Percentiles rank a stretch among this genome's conserved stretches.
phyloP scores from a whole-genome alignment of 768 basidiomycete genomes.

The Jaapia argillacea region DNA sequence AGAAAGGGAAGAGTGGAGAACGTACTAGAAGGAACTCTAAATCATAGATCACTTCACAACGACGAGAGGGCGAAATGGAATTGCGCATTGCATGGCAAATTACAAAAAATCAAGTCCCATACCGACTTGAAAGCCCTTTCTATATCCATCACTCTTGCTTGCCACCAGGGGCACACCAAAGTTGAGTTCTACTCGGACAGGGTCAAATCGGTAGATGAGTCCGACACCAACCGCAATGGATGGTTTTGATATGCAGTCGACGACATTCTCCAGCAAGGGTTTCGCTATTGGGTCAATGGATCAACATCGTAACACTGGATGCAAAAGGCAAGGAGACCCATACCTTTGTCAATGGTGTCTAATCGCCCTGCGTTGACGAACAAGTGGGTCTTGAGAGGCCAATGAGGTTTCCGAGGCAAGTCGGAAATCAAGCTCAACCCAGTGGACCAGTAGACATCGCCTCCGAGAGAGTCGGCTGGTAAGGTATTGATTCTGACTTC shows the following conservation, averaged over 20 bases:
- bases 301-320: slow-evolving; percentile 2
- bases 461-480: slow-evolving; percentile 77
- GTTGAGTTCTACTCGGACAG: slow-evolving; percentile 81
- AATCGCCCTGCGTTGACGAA: slow-evolving; percentile 81
- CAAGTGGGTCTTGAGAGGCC: slow-evolving; percentile 75
- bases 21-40: no score
- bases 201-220: slow-evolving; percentile 74
- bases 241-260: slow-evolving; percentile 36
- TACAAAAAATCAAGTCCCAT: slow-evolving; percentile 74
- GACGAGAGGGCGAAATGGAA: no score
- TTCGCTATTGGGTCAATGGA: slow-evolving; percentile 19
- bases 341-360: slow-evolving; percentile 49
- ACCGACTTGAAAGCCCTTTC: slow-evolving; percentile 72
- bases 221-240: slow-evolving; percentile 78
- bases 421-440: slow-evolving; percentile 71
- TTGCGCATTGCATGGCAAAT: no score
- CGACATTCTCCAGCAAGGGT: slow-evolving; percentile 29
- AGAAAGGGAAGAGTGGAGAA: no score
- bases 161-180: slow-evolving; percentile 76
- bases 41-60: no score
- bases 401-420: slow-evolving; percentile 61
- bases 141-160: slow-evolving; percentile 51
- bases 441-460: slow-evolving; percentile 71
- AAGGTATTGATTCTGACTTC: not conserved
- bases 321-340: slow-evolving; percentile 13